These are phyloP conservation scores for Trichoderma atrobrunneum DNA, from an alignment of 2,329 filamentous ascomycete species.

Conservation along the genomic window DNA sequence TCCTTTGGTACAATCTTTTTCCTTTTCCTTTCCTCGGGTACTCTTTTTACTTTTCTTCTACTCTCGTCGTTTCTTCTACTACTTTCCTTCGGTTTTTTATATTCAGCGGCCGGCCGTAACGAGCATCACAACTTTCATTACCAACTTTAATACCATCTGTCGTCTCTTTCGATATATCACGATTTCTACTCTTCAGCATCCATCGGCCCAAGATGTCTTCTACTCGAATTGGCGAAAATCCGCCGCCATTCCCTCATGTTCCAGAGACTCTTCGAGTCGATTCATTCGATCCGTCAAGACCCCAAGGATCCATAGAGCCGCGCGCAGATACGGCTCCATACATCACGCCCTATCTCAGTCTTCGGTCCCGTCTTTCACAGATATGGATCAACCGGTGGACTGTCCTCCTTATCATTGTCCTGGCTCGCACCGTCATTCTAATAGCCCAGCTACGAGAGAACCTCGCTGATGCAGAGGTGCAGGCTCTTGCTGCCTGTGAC, in stretches of 20 bases:
- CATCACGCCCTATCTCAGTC: slow-evolving; percentile 87
- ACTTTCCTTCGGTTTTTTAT: not conserved
- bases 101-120: slow-evolving; percentile 20
- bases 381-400: slow-evolving; percentile 99
- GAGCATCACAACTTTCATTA: not conserved
- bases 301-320: slow-evolving; percentile 32
- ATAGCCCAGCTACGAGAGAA: slow-evolving; percentile 70
- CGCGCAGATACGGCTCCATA: slow-evolving; percentile 60
- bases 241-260: slow-evolving; percentile 36
- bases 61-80: not conserved
- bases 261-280: slow-evolving; percentile 38
- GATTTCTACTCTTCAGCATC: not conserved
- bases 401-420: slow-evolving; percentile 78
- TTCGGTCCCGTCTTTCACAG: slow-evolving; percentile 86
- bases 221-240: slow-evolving; percentile 34
- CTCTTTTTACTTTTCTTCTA: not conserved
- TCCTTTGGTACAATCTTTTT: not conserved
- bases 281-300: slow-evolving; percentile 37
- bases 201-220: slow-evolving; percentile 34
- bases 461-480: slow-evolving; percentile 69
- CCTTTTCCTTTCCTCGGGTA: not conserved
- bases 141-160: slow-evolving; percentile 8
- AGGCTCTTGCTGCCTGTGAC: slow-evolving; percentile 86
- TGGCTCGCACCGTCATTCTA: slow-evolving; percentile 76
- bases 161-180: slow-evolving; percentile 29